phyloP scores from a whole-genome alignment of 441 rosid genomes.

The Gossypium schwendimanii region DNA sequence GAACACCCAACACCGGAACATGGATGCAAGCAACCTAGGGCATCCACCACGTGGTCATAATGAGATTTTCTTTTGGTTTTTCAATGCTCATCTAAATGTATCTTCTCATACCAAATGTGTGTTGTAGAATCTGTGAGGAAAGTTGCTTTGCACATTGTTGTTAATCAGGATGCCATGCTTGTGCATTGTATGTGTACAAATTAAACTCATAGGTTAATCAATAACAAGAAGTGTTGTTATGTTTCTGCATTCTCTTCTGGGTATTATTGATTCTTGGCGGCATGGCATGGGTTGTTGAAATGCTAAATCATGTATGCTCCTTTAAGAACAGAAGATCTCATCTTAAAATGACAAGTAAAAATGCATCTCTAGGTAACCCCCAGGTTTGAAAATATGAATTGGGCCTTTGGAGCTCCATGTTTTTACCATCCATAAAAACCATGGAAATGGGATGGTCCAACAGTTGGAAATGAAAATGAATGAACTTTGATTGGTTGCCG shows the following conservation, averaged over 20 bases:
- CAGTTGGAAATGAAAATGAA: neutral
- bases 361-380: no score
- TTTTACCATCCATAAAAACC: no score
- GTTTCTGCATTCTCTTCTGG: neutral
- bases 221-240: neutral
- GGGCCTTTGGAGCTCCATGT: no score
- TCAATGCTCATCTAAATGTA: conserved; percentile 16
- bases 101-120: conserved; percentile 1
- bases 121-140: neutral
- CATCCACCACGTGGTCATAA: conserved; percentile 34
- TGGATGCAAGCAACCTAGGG: conserved; percentile 66
- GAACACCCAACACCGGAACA: conserved; percentile 58
- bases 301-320: no score
- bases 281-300: neutral
- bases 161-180: conserved; percentile 17
- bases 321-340: no score
- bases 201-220: conserved; percentile 8
- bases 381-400: no score
- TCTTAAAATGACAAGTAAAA: no score
- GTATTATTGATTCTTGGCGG: neutral
- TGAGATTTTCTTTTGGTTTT: conserved; percentile 12
- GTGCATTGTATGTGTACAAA: conserved; percentile 19
- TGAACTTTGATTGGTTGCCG: neutral
- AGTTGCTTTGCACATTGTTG: conserved; percentile 13
- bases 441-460: no score